These are phyloP conservation scores for Hydnum rufescens DNA, from an alignment of 768 basidiomycete species.

Conservation along the genomic window DNA sequence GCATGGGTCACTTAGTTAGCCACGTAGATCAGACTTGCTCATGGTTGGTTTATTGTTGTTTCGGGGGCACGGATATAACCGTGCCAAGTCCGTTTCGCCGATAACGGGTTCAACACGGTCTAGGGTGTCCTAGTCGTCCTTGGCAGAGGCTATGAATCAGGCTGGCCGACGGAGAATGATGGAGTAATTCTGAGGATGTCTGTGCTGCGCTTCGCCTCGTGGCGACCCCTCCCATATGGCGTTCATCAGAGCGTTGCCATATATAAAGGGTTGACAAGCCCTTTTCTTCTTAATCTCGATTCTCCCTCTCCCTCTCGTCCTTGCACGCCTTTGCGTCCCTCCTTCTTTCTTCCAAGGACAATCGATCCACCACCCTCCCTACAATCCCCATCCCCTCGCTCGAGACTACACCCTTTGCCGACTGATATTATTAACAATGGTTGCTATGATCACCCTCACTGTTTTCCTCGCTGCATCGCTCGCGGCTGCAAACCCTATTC, in stretches of 20 bases:
- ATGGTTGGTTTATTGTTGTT: too few species aligned
- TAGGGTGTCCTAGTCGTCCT: neutral
- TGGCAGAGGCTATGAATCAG: neutral
- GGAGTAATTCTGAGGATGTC: neutral
- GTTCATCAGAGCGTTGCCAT: neutral
- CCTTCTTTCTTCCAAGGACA: neutral
- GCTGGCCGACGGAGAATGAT: neutral
- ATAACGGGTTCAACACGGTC: too few species aligned
- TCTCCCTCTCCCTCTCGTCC: neutral
- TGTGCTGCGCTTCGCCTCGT: too few species aligned
- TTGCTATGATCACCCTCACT: neutral
- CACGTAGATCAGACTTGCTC: too few species aligned
- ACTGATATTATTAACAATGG: neutral
- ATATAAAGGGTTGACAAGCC: neutral
- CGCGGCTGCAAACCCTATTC: neutral
- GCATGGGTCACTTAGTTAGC: too few species aligned
- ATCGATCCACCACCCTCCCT: neutral
- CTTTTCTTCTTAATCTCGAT: neutral
- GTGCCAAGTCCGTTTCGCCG: too few species aligned
- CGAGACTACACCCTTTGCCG: neutral
- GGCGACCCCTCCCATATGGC: too few species aligned
- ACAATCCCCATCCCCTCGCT: neutral
- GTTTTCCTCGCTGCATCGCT: neutral
- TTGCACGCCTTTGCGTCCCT: neutral
- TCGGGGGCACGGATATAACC: too few species aligned